phyloP scores from a whole-genome alignment of 176 grass and related monocot species.

The Tillandsia leiboldiana region DNA sequence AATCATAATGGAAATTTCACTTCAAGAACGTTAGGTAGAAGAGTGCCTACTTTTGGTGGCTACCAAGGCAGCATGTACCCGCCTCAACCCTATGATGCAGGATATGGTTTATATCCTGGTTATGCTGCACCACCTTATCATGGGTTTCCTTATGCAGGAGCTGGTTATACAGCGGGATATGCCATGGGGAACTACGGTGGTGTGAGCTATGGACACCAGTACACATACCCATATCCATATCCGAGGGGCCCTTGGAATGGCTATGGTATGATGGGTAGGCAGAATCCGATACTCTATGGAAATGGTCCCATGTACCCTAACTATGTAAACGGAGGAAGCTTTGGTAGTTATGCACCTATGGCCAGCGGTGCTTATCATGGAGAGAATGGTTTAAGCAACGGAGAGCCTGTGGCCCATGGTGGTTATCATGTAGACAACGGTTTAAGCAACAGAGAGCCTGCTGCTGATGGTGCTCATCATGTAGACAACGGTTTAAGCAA shows the following conservation, averaged over 20 bases:
- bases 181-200: slow-evolving; percentile 3
- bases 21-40: neutral
- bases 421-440: no score
- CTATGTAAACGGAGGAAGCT: neutral
- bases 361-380: neutral
- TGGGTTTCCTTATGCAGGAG: slow-evolving; percentile 4
- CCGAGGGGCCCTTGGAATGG: slow-evolving; percentile 2
- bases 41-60: neutral
- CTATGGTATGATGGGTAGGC: neutral
- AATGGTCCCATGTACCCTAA: neutral
- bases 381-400: neutral
- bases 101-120: slow-evolving; percentile 6
- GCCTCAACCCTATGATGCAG: neutral
- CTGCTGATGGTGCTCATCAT: no score
- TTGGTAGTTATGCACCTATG: neutral
- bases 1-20: neutral
- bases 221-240: neutral
- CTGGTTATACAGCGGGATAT: neutral
- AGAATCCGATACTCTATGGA: neutral
- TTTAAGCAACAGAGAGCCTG: no score
- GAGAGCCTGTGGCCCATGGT: neutral
- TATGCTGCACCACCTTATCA: slow-evolving; percentile 1
- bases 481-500: no score
- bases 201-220: neutral
- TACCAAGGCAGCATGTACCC: slow-evolving; percentile 2